phyloP scores from a whole-genome alignment of 306 rosid genomes.

The Cicer pinnatifidum region DNA sequence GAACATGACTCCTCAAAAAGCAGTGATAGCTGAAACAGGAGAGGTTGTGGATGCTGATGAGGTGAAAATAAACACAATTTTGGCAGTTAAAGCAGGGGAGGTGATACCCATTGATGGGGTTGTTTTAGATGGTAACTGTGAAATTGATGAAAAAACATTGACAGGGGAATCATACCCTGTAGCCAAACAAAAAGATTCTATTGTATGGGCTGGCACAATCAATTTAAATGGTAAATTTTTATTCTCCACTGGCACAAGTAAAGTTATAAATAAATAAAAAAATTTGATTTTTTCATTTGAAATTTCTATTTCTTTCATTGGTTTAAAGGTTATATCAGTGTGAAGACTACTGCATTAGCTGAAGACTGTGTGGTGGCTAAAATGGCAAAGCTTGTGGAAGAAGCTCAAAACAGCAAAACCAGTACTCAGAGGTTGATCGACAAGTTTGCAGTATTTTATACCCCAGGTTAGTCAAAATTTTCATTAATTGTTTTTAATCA shows the following conservation, averaged over 20 bases:
- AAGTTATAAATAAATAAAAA: not conserved
- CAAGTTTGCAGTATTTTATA: slow-evolving; percentile 80
- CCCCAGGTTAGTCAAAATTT: slow-evolving; percentile 69
- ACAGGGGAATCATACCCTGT: slow-evolving; percentile 95
- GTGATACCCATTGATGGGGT: slow-evolving; percentile 89
- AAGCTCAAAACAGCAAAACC: slow-evolving; percentile 89
- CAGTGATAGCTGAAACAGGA: slow-evolving; percentile 84
- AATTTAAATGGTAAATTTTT: slow-evolving; percentile 73
- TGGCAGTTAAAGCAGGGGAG: slow-evolving; percentile 92
- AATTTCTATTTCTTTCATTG: slow-evolving; percentile 20
- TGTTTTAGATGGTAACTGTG: slow-evolving; percentile 76
- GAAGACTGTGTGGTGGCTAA: slow-evolving; percentile 95
- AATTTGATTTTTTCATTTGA: too few species aligned
- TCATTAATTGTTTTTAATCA: slow-evolving; percentile 7
- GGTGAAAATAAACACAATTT: slow-evolving; percentile 68
- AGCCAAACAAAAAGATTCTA: slow-evolving; percentile 73
- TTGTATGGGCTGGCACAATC: slow-evolving; percentile 92
- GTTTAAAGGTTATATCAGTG: slow-evolving; percentile 73
- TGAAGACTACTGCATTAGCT: slow-evolving; percentile 83
- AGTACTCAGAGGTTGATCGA: slow-evolving; percentile 78
- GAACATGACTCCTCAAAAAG: slow-evolving; percentile 83
- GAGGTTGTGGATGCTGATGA: slow-evolving; percentile 77
- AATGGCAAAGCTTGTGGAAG: slow-evolving; percentile 96
- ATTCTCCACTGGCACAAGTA: not conserved
- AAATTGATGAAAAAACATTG: slow-evolving; percentile 86